Base-by-base conservation (phyloP, 768 basidiomycete species). In the Xerocomellus chrysenteron region DNA sequence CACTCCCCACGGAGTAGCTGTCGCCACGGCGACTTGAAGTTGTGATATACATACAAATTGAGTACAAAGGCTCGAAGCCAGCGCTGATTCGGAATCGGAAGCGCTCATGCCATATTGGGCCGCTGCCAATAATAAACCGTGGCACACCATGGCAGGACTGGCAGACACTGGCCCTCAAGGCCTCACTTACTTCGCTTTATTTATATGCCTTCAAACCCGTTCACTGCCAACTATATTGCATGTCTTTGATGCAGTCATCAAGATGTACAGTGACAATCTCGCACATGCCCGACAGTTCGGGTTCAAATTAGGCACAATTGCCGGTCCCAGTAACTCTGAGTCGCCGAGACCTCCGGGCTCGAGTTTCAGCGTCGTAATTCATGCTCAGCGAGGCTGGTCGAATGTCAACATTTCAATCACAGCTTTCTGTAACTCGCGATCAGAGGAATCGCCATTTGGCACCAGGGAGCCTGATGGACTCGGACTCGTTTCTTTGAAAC, bases 201-300 rank as follows among this genome's bases (percentile, higher is more conserved):
- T 36, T 33, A 12, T n/a, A 26, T 28, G 37, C 35, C 21, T 8
- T 46, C 41, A 13, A 14, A 35, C 35, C 14, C 5, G 14, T 36
- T 36, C 35, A 55, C 59, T 13, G 59, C 59, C 58, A 44, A 39
- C 37, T 19, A 40, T 30, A 21, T 28, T 4, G 26, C 56, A 6
- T n/a, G 26, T 24, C 10, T 30, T 56, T 40, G 47, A 58, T 57
- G 17, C 44, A 13, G n/a, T n/a, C 45, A 52, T 52, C 49, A 59
- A 24, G n/a, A 7, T 7, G 28, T 26, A 14, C 35, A 7, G 11
- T 50, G 24, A 10, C 28, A 17, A 7, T 13, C 26, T 28, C 26
- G 48, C 24, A 24, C 48, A 17, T 14, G 1, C 35, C 42, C 32
- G n/a, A 39, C 16, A 24, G 11, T 39, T 44, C 50, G 16, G 16